A percentile compares a stretch with the other conserved stretches of the same genome.
Evolutionary conservation across 2,329 filamentous ascomycete genomes (phyloP).

Genomic region (Clonostachys byssicola): DNA sequence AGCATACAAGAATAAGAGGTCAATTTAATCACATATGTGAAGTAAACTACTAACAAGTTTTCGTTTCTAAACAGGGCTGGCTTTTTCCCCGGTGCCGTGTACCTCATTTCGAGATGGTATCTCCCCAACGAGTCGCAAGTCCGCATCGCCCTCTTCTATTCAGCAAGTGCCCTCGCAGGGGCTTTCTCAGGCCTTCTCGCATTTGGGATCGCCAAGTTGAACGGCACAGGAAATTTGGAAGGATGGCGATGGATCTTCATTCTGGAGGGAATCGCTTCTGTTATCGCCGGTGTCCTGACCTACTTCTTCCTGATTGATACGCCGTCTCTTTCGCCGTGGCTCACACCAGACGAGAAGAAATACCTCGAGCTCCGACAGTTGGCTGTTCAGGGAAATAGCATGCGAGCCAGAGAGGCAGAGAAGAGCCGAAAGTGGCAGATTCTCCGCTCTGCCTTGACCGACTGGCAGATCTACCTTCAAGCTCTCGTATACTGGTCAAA

Average conservation of each 20-base stretch:
- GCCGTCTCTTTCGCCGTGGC: constrained; percentile 70
- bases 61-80: constrained; percentile 22
- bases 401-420: constrained; percentile 65
- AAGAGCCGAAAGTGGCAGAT: no score
- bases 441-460: constrained; percentile 47
- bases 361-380: constrained; percentile 58
- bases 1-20: no score
- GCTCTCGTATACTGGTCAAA: constrained; percentile 76
- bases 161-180: constrained; percentile 73
- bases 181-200: constrained; percentile 72
- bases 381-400: constrained; percentile 67
- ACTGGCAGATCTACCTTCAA: constrained; percentile 79
- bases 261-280: constrained; percentile 61
- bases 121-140: constrained; percentile 50
- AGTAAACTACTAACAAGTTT: no score
- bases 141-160: constrained; percentile 72
- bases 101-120: constrained; percentile 55
- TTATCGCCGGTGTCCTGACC: constrained; percentile 61
- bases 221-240: constrained; percentile 50
- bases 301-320: constrained; percentile 84
- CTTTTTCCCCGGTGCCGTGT: constrained; percentile 60
- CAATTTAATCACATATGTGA: no score
- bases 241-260: constrained; percentile 41
- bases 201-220: constrained; percentile 66
- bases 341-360: constrained; percentile 71